phyloP scores from a whole-genome alignment of 805 yeast genomes.

The Wickerhamomyces sydowiorum region DNA sequence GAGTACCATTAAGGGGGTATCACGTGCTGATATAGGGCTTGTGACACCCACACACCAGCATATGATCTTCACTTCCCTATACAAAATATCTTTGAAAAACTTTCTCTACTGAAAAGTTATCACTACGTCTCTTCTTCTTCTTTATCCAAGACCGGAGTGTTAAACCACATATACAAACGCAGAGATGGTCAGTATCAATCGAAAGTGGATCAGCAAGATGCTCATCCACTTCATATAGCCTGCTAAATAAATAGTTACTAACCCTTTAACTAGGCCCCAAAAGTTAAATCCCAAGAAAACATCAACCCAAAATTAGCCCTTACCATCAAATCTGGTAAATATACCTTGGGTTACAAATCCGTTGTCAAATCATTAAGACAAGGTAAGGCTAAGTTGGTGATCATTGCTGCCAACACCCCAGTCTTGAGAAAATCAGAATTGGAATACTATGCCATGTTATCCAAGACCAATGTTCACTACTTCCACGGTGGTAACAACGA shows the following conservation, averaged over 20 bases:
- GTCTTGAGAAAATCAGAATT: constrained; percentile 99
- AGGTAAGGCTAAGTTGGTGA: constrained; percentile 97
- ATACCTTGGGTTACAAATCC: constrained; percentile 99
- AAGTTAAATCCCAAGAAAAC: constrained; percentile 81
- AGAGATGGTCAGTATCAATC: constrained; percentile 91
- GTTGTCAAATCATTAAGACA: constrained; percentile 97
- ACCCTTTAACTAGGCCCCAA: constrained; percentile 80
- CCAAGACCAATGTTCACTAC: constrained; percentile 95
- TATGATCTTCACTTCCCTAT: background rate
- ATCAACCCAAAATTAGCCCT: constrained; percentile 97
- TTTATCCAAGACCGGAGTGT: constrained; percentile 87
- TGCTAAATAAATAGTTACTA: constrained; percentile 26
- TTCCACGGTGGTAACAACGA: constrained; percentile 99
- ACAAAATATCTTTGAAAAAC: background rate
- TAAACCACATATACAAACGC: constrained; percentile 44
- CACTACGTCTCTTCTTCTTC: constrained; percentile 5
- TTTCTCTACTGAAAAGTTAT: no score
- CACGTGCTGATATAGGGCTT: background rate
- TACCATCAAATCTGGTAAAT: constrained; percentile 98
- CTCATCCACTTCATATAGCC: no score
- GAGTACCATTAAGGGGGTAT: no score
- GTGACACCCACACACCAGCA: background rate
- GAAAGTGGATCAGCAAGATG: no score
- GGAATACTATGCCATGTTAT: constrained; percentile 99
- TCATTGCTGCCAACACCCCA: constrained; percentile 99